Conservation (phyloP, 2,329 filamentous ascomycete species). For the Penicillium palitans region DNA sequence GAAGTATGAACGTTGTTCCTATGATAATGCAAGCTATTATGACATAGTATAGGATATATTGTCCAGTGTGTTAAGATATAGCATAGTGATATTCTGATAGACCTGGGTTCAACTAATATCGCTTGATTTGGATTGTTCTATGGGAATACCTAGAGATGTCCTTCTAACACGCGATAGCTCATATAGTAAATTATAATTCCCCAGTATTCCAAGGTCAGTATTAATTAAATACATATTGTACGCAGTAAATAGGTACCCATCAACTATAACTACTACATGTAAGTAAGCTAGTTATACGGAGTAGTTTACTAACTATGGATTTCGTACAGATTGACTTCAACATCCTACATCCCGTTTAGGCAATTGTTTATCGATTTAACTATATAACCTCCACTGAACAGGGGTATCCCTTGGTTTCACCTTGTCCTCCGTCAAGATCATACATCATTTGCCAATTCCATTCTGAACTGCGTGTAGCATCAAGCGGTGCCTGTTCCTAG, state of each 20-base stretch:
- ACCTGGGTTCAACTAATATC: too few relatives aligned
- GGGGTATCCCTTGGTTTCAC: too few relatives aligned
- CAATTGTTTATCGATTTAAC: neutral
- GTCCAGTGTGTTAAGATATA: neutral
- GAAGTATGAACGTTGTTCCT: neutral
- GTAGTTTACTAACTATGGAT: too few relatives aligned
- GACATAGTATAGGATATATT: too few relatives aligned
- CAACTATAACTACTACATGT: neutral
- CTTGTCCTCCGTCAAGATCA: neutral
- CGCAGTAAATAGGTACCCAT: neutral
- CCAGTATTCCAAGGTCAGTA: neutral
- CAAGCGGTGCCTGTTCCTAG: slow-evolving; percentile 6
- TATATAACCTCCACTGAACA: neutral
- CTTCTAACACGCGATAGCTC: neutral
- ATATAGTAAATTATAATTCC: neutral
- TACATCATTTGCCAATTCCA: neutral
- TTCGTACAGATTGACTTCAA: neutral
- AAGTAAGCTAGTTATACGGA: too few relatives aligned
- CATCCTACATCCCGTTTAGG: neutral
- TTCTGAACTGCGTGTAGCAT: neutral
- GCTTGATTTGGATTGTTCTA: neutral
- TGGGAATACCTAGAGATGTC: neutral
- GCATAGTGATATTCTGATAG: neutral
- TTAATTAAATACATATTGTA: neutral
- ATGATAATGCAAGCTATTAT: neutral